Conservation (phyloP, 345 rosid species). For the Eucalyptus fibrosa region DNA sequence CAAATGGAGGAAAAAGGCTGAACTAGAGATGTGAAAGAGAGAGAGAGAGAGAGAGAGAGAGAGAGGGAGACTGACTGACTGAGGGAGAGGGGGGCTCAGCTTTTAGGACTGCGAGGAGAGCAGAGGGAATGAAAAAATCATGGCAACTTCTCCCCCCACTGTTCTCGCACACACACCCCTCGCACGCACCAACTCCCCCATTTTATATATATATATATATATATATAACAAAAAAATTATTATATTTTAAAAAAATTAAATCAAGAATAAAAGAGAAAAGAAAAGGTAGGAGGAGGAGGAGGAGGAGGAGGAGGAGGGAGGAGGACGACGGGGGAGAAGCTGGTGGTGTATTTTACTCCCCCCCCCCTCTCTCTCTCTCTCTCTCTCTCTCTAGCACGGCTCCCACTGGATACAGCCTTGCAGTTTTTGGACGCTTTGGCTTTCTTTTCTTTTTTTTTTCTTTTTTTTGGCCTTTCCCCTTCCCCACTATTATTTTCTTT, state of each 20-base stretch:
- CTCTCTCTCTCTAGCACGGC: neutral
- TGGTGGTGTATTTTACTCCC: neutral
- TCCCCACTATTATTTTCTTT: neutral
- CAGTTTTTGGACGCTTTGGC: neutral
- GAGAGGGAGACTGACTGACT: neutral
- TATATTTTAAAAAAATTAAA: too few relatives aligned
- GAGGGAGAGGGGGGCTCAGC: neutral
- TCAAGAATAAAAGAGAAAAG: neutral
- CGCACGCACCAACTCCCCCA: neutral
- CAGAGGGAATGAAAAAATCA: neutral
- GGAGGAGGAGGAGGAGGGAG: neutral
- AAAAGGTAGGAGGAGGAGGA: neutral
- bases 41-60: neutral
- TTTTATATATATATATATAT: too few relatives aligned
- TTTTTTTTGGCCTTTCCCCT: neutral
- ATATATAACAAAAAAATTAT: too few relatives aligned
- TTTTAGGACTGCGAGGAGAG: neutral
- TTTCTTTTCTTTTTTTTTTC: rapidly evolving
- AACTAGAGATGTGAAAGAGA: neutral
- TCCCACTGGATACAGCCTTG: neutral
- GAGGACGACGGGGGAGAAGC: neutral
- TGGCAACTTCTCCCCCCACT: neutral
- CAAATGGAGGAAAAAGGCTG: neutral
- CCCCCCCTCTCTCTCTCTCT: neutral
- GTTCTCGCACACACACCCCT: neutral